These are phyloP conservation scores for Quercus glauca DNA, from an alignment of 306 rosid species.

Conservation along the genomic window DNA sequence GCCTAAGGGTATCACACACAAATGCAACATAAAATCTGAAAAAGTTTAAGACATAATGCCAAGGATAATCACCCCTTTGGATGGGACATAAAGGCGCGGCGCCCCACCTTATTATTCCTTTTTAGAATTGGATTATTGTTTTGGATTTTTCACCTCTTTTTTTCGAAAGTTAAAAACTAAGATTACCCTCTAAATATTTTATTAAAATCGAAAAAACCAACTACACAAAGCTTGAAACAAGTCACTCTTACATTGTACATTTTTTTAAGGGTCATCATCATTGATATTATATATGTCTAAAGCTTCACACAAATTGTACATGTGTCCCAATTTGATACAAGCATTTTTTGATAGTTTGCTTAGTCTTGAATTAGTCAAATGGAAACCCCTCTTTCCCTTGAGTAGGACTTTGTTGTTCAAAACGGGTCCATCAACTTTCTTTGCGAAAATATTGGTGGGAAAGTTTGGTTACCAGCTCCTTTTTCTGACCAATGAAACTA, in stretches of 20 bases:
- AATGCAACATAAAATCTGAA: constrained; percentile 8
- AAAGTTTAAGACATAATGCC: constrained; percentile 33
- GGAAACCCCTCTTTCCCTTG: constrained; percentile 37
- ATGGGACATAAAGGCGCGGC: constrained; percentile 65
- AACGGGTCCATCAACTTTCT: constrained; percentile 46
- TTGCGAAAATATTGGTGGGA: constrained; percentile 59
- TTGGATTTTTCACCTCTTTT: constrained; percentile 36
- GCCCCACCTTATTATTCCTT: constrained; percentile 36
- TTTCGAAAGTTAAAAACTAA: constrained; percentile 30
- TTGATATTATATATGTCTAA: neutral
- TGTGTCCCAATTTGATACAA: constrained; percentile 17
- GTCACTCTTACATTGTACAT: neutral
- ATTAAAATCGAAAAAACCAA: neutral
- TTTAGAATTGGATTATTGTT: constrained; percentile 27
- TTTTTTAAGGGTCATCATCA: no score
- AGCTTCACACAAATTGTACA: constrained; percentile 4
- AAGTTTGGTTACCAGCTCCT: constrained; percentile 92
- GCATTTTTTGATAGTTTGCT: neutral
- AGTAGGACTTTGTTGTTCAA: constrained; percentile 39
- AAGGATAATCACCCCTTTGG: constrained; percentile 26
- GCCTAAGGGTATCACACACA: neutral
- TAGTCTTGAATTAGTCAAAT: constrained; percentile 56
- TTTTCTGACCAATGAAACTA: constrained; percentile 56
- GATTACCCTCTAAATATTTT: neutral
- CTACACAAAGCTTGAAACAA: constrained; percentile 11